Evolutionary conservation across 1,284 basidiomycete genomes (phyloP).

Genomic region (Pyrrhoderma noxium): DNA sequence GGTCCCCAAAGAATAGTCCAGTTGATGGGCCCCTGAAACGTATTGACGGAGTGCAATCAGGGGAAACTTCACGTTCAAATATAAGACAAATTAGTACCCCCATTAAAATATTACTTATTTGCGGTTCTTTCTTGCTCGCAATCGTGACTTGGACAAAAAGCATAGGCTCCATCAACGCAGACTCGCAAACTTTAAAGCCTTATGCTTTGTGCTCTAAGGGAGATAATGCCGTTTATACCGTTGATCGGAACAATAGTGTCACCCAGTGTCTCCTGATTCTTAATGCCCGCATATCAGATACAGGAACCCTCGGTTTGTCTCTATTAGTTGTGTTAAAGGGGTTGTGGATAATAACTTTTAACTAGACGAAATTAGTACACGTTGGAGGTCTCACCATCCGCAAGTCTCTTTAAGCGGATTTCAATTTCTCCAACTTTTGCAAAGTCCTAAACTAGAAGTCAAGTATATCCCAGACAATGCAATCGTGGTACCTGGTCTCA

Average conservation of each 20-base stretch:
- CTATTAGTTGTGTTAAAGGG: slow-evolving; percentile 9
- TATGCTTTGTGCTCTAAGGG: slow-evolving; percentile 57
- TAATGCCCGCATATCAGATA: slow-evolving; percentile 40
- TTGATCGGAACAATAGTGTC: slow-evolving; percentile 41
- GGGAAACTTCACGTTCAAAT: background rate
- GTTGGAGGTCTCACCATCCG: slow-evolving; percentile 8
- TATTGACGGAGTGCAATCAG: background rate
- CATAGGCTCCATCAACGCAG: background rate
- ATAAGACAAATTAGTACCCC: background rate
- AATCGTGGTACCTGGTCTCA: slow-evolving; percentile 60
- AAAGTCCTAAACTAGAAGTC: background rate
- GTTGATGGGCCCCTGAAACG: background rate
- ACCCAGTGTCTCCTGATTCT: slow-evolving; percentile 56
- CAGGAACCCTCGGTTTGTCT: slow-evolving; percentile 47
- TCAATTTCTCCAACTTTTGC: background rate
- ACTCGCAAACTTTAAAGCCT: slow-evolving; percentile 22
- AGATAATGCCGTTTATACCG: slow-evolving; percentile 49
- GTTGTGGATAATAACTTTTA: slow-evolving; percentile 12
- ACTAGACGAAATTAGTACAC: slow-evolving; percentile 34
- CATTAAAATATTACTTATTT: background rate
- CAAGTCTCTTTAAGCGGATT: background rate
- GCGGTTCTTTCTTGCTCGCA: slow-evolving; percentile 2
- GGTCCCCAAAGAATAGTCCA: background rate
- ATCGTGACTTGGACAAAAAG: background rate
- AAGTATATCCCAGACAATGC: slow-evolving; percentile 46